Evolutionary conservation across 352 stramenopile genomes (phyloP).

Genomic region (Globisporangium iwayamae): DNA sequence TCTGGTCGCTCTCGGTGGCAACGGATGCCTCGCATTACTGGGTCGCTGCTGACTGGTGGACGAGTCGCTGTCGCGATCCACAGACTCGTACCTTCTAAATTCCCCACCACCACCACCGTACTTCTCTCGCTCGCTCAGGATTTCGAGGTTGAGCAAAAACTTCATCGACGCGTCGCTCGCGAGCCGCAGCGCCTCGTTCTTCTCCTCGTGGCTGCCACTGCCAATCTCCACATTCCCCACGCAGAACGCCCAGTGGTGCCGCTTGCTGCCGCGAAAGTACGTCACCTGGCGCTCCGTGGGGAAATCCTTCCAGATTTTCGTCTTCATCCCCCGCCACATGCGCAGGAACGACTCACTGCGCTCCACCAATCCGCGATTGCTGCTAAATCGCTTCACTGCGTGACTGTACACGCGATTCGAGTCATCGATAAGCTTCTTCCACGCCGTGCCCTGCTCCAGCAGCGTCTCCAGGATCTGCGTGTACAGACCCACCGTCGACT

Average conservation of each 20-base stretch:
- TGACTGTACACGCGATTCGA: slow-evolving; percentile 24
- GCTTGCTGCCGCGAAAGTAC: slow-evolving; percentile 43
- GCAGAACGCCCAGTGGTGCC: slow-evolving; percentile 63
- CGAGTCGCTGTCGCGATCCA: slow-evolving; percentile 2
- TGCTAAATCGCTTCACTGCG: slow-evolving; percentile 14
- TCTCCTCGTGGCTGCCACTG: slow-evolving; percentile 56
- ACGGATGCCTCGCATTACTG: background rate
- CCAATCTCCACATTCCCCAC: slow-evolving; percentile 67
- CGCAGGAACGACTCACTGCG: slow-evolving; percentile 43
- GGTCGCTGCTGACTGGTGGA: background rate
- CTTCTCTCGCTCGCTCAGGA: slow-evolving; percentile 14
- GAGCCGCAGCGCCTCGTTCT: slow-evolving; percentile 42
- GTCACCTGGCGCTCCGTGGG: slow-evolving; percentile 37
- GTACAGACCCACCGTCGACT: slow-evolving; percentile 45
- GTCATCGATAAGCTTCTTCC: slow-evolving; percentile 41
- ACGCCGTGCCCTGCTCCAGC: slow-evolving; percentile 38
- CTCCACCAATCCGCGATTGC: slow-evolving; percentile 13
- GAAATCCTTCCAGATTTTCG: slow-evolving; percentile 20
- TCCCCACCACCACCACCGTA: slow-evolving; percentile 1
- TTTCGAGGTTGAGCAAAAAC: slow-evolving; percentile 32
- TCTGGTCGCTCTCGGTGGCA: background rate
- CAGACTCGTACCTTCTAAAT: background rate
- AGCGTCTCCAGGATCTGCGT: slow-evolving; percentile 43
- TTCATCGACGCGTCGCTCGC: slow-evolving; percentile 36
- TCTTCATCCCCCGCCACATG: slow-evolving; percentile 56